Conservation (phyloP, 202 grass and related monocot genomes). For the Zoysia matrella region DNA sequence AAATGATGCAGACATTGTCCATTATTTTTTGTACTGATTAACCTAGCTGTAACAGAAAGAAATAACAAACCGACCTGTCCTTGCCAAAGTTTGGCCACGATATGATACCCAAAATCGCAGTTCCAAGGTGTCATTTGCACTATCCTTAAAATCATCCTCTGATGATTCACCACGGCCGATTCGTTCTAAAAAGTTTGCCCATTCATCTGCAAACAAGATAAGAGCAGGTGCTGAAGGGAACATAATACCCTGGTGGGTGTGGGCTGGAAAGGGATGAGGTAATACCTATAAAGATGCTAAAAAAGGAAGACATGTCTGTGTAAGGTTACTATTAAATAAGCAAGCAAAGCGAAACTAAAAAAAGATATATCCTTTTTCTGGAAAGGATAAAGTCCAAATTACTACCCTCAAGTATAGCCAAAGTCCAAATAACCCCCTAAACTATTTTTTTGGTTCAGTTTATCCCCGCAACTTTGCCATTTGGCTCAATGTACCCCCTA, state of each 20-base stretch:
- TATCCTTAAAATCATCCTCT: slow-evolving; percentile 77
- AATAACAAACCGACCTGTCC: slow-evolving; percentile 66
- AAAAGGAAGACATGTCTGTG: background rate
- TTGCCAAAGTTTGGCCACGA: slow-evolving; percentile 96
- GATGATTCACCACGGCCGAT: slow-evolving; percentile 69
- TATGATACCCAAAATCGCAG: slow-evolving; percentile 96
- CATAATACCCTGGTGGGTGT: background rate
- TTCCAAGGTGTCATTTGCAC: slow-evolving; percentile 75
- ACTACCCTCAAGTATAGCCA: too few species aligned
- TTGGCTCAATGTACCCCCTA: too few species aligned
- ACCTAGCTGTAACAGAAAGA: slow-evolving; percentile 16
- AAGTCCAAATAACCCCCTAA: too few species aligned
- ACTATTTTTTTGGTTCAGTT: too few species aligned
- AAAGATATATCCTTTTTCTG: background rate
- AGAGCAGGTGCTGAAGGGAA: slow-evolving; percentile 13
- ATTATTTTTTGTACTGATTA: slow-evolving; percentile 5
- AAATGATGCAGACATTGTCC: slow-evolving; percentile 31
- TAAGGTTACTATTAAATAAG: background rate
- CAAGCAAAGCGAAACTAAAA: background rate
- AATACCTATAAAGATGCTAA: background rate
- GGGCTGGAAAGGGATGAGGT: background rate
- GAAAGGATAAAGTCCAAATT: background rate
- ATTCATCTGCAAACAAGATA: slow-evolving; percentile 73
- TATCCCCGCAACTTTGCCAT: too few species aligned
- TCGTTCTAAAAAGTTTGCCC: slow-evolving; percentile 96